phyloP scores from a whole-genome alignment of 768 basidiomycete species.

The Punctularia strigosozonata region DNA sequence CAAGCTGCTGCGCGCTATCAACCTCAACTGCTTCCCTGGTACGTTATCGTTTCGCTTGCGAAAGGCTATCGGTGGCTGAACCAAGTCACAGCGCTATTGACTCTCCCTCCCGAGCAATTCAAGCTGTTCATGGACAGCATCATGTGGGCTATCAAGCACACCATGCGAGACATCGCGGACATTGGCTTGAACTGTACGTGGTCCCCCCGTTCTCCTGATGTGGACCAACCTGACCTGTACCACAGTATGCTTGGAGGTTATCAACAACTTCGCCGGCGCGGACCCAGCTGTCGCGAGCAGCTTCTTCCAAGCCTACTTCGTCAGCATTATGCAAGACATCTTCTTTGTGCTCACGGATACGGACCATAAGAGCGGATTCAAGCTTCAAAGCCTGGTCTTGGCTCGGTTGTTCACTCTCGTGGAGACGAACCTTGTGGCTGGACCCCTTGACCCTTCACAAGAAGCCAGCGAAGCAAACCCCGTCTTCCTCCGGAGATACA shows the following conservation, averaged over 20 bases:
- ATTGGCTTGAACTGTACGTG: slow-evolving; percentile 66
- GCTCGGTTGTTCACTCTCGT: slow-evolving; percentile 91
- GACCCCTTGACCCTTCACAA: slow-evolving; percentile 71
- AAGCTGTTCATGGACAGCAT: slow-evolving; percentile 98
- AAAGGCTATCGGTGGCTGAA: slow-evolving; percentile 4
- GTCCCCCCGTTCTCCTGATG: slow-evolving; percentile 2
- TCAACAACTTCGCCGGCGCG: slow-evolving; percentile 87
- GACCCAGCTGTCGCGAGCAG: slow-evolving; percentile 72
- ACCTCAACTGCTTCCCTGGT: slow-evolving; percentile 94
- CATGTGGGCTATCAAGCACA: slow-evolving; percentile 99
- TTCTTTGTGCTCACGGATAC: slow-evolving; percentile 97
- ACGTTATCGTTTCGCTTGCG: slow-evolving; percentile 9
- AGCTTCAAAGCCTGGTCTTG: slow-evolving; percentile 86
- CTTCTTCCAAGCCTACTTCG: slow-evolving; percentile 95
- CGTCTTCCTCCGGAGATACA: slow-evolving; percentile 74
- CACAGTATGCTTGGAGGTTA: slow-evolving; percentile 81
- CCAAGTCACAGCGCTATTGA: slow-evolving; percentile 52
- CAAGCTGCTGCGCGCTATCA: slow-evolving; percentile 87
- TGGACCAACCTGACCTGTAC: slow-evolving; percentile 5
- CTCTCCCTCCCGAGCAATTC: slow-evolving; percentile 85
- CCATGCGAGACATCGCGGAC: slow-evolving; percentile 96
- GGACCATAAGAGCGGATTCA: slow-evolving; percentile 98
- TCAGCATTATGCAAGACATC: slow-evolving; percentile 87
- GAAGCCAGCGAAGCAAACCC: slow-evolving; percentile 69
- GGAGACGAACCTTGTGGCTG: slow-evolving; percentile 65